Evolutionary conservation across 2,329 filamentous ascomycete species (phyloP), one percentile per base, ranked within the genome.

Genomic region (Ascochyta fabae): DNA sequence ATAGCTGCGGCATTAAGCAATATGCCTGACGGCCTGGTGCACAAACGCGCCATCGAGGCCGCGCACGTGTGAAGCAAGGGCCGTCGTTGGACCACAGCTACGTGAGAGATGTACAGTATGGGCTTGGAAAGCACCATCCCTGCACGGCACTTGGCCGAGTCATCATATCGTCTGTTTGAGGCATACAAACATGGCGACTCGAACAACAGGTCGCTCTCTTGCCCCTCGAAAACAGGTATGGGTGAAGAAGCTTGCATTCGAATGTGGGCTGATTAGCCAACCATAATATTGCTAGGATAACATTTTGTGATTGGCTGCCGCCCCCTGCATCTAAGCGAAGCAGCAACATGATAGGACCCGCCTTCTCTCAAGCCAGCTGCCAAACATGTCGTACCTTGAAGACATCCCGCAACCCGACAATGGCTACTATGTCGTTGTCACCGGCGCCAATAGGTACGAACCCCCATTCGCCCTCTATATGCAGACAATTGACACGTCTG

Each of bases 371-470:
- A 46, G 23, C 15, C 38, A 46, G 26, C 36, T 33, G 31, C 10
- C 59, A 58, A 29, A 53, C 16, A 71, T 70, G 68, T 40, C 64
- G 22, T 33, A 31, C 12, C 36, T 50, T 46, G 56, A 64, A 56
- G 64, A 71, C 53, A 58, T 59, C 23, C 62, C 66, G 26, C 64
- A 59, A 40, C 69, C 65, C 19, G 65, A 70, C 3, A 70, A 75
- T 67, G 69, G 67, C 41, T 80, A 79, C 59, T 78, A 81, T 70
- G 86, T 91, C 8, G 80, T 96, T 35, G 85, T 96, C 36, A 96
- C 92, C 0, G 92, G 92, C 48, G 90, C 91, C 33, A 96, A 96
- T 76, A 93, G 91, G 92, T 93, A 83, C 22, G 40, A 9, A 13
- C 8, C 8, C 7, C 3, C 8, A 12, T 4, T 1, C 3, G 1